Base-by-base conservation (phyloP, 441 rosid species). In the Francoa sonchifolia region DNA sequence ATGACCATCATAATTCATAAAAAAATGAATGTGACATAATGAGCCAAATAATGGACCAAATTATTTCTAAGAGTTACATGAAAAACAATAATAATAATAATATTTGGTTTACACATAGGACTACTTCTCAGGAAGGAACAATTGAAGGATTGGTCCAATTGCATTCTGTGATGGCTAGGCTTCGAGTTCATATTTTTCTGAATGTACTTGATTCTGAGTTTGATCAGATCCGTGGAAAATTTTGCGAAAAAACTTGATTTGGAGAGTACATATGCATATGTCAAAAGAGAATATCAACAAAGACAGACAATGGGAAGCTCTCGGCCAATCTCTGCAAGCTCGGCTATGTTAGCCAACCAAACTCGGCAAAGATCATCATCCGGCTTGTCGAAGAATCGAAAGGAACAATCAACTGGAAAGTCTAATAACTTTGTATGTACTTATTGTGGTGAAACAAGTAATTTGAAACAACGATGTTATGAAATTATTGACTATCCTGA, bases 401-500 rank as follows among this genome's bases (percentile, higher is more conserved):
- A 23, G 0, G 40, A 23, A 12, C 11, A 7, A 3, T 35, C 34
- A 11, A 2, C 9, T 32, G 9, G 37, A 25, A 55, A 47, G 1
- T 8, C 16, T 25, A 47, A 22, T 15, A 22, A 40, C 13, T 12
- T 19, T 10, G 22, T 30, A 0, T 43, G 44, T 9, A 11, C 2
- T 35, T 14, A 42, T 23, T 57, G 11, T 22, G 46, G 31, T 9
- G 46, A 43, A 13, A 3, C 4, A 3, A 14, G 57, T 6, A 42
- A 44, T 14, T 42, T 14, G 0, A 32, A 49, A 23, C 19, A 50
- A 5, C 0, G n/a, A 1, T 28, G 33, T 10, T 56, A 26, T 10
- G 33, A 48, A 1, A 36, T 56, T 5, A 35, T 47, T 40, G 49
- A 49, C 0, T 32, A 42, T 16, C 51, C 16, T 13, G 31, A 33